Evolutionary conservation across 2,329 filamentous ascomycete species (phyloP), one percentile per base, ranked within the genome.

Genomic region (Acephala macrosclerotiorum): DNA sequence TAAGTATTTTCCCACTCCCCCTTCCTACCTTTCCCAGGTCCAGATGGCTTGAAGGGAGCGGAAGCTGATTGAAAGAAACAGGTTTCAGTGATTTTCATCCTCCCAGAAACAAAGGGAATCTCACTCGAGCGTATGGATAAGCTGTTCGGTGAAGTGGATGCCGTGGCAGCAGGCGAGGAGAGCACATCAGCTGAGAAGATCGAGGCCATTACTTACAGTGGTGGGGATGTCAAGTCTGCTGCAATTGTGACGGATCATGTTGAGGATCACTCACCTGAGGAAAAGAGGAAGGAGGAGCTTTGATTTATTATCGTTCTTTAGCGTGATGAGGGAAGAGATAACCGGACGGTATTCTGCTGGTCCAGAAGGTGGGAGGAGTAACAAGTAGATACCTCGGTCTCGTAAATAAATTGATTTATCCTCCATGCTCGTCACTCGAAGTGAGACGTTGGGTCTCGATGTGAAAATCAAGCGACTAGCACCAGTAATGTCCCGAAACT

Each of bases 81-180:
- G 61, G 66, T 82, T 4, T 87, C 82, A 72, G 80, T 85, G 2
- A 84, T 79, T 68, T 81, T 84, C 70, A 81, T 80, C 56, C 75
- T 87, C 0, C 85, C 85, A 0, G 84, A 87, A 72, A 87, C 85
- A 2, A 87, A 85, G 72, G 82, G 82, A 49, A 79, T 83, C 18
- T 82, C 82, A 2, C 79, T 87, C 3, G 85, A 87, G 71, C 82
- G 83, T 38, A 85, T 87, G 78, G 85, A 87, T 67, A 77, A 78
- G 2, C 77, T 87, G 3, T 87, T 87, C 82, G 82, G 72, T 33
- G 73, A 70, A 55, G 61, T 68, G 1, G 69, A 73, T 49, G 72
- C 73, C 29, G 71, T 72, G 8, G 66, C 64, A 8, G 73, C 71
- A 26, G 72, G 72, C 16, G 72, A 80, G 63, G 66, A 72, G 22